These are phyloP conservation scores for Porodaedalea pini DNA, from an alignment of 1,284 basidiomycete species.

Conservation along the genomic window DNA sequence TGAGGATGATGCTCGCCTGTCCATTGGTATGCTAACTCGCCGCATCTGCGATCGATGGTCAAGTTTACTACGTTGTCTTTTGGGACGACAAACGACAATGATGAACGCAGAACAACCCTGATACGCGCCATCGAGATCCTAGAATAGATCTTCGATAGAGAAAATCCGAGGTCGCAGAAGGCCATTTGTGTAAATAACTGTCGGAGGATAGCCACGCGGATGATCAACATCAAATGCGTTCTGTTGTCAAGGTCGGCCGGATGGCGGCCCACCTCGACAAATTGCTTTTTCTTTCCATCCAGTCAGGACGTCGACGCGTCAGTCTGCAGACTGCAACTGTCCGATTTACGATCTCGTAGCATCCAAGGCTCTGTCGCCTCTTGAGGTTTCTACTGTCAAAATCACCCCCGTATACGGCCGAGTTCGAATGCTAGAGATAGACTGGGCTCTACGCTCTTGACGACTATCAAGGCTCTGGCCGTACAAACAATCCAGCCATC, in stretches of 20 bases:
- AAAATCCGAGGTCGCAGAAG: neutral
- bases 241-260: slow-evolving; percentile 1
- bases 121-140: neutral
- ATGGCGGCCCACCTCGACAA: neutral
- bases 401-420: too few species aligned
- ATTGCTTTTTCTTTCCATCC: neutral
- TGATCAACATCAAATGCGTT: neutral
- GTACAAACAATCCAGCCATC: neutral
- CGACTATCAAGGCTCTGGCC: neutral
- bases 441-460: neutral
- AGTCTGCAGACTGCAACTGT: neutral
- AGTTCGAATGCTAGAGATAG: neutral
- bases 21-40: too few species aligned
- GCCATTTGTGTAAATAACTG: neutral
- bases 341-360: neutral
- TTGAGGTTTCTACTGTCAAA: neutral
- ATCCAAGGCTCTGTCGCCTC: neutral
- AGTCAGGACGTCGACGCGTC: neutral
- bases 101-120: neutral
- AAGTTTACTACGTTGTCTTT: too few species aligned
- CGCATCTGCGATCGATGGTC: too few species aligned
- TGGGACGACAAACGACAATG: neutral
- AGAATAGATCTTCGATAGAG: neutral
- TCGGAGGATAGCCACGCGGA: neutral
- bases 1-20: neutral